Evolutionary conservation across 225 moss, liverwort and hornwort species (phyloP).

Genomic region (Anthoceros angustus): DNA sequence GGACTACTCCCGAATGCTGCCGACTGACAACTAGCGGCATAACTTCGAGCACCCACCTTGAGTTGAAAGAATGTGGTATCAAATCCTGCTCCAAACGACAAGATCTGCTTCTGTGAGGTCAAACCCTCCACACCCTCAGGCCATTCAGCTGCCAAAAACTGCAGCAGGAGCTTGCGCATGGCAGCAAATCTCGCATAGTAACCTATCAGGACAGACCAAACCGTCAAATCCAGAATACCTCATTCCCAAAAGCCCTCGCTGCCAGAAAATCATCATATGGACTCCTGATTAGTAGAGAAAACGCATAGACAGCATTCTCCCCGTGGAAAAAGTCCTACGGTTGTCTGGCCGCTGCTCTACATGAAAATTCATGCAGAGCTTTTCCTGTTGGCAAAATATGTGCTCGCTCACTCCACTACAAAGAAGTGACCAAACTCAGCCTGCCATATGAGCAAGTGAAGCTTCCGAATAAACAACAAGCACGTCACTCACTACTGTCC

Average conservation of each 20-base stretch:
- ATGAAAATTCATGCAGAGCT: neutral
- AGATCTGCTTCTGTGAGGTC: conserved; percentile 40
- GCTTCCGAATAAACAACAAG: neutral
- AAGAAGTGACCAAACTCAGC: neutral
- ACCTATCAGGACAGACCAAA: conserved; percentile 23
- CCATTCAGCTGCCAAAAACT: conserved; percentile 42
- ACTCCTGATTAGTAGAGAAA: conserved; percentile 3
- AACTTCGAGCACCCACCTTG: conserved; percentile 22
- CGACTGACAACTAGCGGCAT: neutral
- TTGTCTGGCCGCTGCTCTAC: conserved; percentile 4
- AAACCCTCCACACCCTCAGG: conserved; percentile 10
- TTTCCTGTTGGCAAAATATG: neutral
- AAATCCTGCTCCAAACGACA: conserved; percentile 91
- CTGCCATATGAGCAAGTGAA: neutral
- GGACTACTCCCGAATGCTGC: neutral
- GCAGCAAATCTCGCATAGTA: conserved; percentile 92
- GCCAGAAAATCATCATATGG: neutral
- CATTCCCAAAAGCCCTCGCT: conserved; percentile 5
- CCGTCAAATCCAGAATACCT: neutral
- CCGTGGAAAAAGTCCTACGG: conserved; percentile 5
- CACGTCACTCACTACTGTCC: neutral
- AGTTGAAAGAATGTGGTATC: conserved; percentile 90
- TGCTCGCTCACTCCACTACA: neutral
- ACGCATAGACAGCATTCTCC: neutral
- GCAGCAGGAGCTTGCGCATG: conserved; percentile 59